Conservation (phyloP, 2,329 filamentous ascomycete genomes). For the Phaeosphaeria sp. region DNA sequence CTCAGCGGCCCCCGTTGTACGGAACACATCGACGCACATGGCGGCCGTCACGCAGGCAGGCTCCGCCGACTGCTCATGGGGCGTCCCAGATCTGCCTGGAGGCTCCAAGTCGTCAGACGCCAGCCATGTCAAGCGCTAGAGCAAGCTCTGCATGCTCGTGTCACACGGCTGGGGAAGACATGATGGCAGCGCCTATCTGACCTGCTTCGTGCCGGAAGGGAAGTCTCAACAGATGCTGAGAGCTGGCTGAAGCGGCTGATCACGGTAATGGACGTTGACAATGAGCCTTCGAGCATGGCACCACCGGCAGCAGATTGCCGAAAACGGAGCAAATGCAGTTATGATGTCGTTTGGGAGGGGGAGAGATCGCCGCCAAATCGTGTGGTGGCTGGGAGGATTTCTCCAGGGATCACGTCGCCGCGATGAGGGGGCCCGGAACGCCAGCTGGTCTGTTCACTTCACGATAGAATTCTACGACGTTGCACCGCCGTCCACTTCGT, state of each 20-base stretch:
- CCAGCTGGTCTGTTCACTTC: conserved; percentile 24
- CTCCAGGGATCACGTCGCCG: conserved; percentile 19
- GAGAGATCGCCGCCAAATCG: conserved; percentile 38
- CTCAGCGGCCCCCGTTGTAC: conserved; percentile 28
- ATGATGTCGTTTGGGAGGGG: conserved; percentile 27
- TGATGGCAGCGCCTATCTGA: conserved; percentile 1
- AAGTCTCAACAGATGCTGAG: conserved; percentile 9
- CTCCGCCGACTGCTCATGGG: conserved; percentile 14
- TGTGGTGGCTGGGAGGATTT: conserved; percentile 41
- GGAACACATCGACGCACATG: conserved; percentile 40
- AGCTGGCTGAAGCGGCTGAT: not conserved
- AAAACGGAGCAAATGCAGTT: conserved; percentile 3
- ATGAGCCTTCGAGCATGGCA: not conserved
- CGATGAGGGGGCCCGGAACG: conserved; percentile 18
- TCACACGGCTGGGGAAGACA: conserved; percentile 25
- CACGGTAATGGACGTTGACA: not conserved
- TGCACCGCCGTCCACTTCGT: conserved; percentile 35
- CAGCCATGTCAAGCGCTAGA: conserved; percentile 26
- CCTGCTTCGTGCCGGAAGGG: conserved; percentile 4
- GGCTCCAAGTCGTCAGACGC: conserved; percentile 28
- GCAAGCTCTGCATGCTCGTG: conserved; percentile 29
- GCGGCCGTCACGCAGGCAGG: conserved; percentile 31
- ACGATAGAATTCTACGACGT: conserved; percentile 44
- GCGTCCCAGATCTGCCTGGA: conserved; percentile 24
- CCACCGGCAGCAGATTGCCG: not conserved